These are phyloP conservation scores for Metschnikowia arizonensis DNA, from an alignment of 805 yeast genomes.

Conservation along the genomic window DNA sequence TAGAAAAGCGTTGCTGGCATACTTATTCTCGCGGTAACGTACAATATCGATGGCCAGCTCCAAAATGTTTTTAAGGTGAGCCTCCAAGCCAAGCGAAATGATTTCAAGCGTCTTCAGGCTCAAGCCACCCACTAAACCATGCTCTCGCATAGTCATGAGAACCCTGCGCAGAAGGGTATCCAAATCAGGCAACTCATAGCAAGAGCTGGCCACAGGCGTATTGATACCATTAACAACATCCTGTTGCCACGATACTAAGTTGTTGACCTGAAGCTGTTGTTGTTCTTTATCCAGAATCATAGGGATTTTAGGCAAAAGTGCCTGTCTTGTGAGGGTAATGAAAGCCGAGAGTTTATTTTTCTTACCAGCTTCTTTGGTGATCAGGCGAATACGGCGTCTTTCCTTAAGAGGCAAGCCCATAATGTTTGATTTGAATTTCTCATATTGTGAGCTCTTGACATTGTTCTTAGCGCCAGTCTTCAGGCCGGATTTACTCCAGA, in stretches of 20 bases:
- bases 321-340: constrained; percentile 65
- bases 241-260: constrained; percentile 81
- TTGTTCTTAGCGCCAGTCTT: constrained; percentile 31
- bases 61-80: constrained; percentile 67
- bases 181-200: constrained; percentile 77
- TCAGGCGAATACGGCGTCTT: constrained; percentile 75
- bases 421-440: constrained; percentile 76
- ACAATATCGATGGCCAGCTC: constrained; percentile 73
- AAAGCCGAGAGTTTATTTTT: constrained; percentile 67
- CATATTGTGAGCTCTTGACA: constrained; percentile 67
- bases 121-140: constrained; percentile 82
- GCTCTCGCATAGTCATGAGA: constrained; percentile 80
- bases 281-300: constrained; percentile 51
- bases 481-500: constrained; percentile 48
- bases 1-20: constrained; percentile 35
- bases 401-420: constrained; percentile 83
- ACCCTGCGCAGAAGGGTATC: constrained; percentile 65
- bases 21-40: constrained; percentile 52
- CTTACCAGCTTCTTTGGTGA: constrained; percentile 80
- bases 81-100: constrained; percentile 74
- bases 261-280: constrained; percentile 42
- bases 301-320: constrained; percentile 81
- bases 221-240: constrained; percentile 84
- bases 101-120: constrained; percentile 76
- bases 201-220: constrained; percentile 73